These are phyloP conservation scores for Tylopilus sp. DNA, from an alignment of 768 basidiomycete species.

Conservation along the genomic window DNA sequence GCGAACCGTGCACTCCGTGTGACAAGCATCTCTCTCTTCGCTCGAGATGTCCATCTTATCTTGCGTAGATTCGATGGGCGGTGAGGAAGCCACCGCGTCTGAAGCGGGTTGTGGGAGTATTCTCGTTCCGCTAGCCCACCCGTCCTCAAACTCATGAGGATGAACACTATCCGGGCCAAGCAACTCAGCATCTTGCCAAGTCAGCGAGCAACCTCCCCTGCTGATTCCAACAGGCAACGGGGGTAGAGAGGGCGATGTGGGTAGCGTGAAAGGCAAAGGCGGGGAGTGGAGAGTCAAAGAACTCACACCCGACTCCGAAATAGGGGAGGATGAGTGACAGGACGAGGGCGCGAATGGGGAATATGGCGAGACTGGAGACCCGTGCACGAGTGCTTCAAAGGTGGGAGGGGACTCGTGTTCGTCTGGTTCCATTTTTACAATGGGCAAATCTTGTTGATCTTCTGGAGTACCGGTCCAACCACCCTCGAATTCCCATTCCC, in stretches of 20 bases:
- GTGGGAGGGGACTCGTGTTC: conserved; percentile 28
- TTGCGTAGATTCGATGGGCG: conserved; percentile 1
- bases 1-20: neutral
- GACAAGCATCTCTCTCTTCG: conserved; percentile 5
- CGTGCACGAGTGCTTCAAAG: conserved; percentile 2
- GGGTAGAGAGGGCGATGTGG: conserved; percentile 7
- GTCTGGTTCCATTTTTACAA: conserved; percentile 43
- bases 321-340: conserved; percentile 17
- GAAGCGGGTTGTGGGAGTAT: conserved; percentile 4
- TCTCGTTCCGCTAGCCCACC: conserved; percentile 25
- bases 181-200: conserved; percentile 44
- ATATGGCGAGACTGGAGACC: conserved; percentile 13
- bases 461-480: conserved; percentile 21
- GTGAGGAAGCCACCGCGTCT: neutral
- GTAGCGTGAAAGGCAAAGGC: conserved; percentile 12
- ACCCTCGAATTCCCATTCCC: conserved; percentile 35
- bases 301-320: conserved; percentile 15
- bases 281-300: conserved; percentile 14
- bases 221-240: conserved; percentile 8
- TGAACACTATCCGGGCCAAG: conserved; percentile 45
- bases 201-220: conserved; percentile 23
- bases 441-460: conserved; percentile 18
- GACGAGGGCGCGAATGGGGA: conserved; percentile 22
- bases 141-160: conserved; percentile 41
- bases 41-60: conserved; percentile 1